Percentiles rank a stretch among this genome's conserved stretches.
Conservation (phyloP, 1,139 yeast species). For the Blastobotrys proliferans region DNA sequence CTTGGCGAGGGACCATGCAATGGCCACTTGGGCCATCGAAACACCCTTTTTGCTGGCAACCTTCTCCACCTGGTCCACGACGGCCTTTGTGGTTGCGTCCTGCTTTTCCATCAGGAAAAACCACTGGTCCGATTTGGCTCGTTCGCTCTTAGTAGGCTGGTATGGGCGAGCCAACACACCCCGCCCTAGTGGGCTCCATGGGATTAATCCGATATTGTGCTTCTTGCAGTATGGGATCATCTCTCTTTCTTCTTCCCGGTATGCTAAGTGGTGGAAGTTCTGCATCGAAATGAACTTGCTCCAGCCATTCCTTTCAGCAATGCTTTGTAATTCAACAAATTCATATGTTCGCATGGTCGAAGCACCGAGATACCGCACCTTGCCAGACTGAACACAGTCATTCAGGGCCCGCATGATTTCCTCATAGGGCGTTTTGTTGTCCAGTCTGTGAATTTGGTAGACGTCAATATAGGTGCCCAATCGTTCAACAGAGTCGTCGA, state of each 20-base stretch:
- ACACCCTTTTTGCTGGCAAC: conserved; percentile 44
- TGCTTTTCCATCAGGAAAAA: too few relatives aligned
- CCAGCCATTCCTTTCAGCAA: conserved; percentile 52
- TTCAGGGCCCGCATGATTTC: conserved; percentile 55
- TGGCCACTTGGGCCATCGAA: conserved; percentile 52
- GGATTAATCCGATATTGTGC: conserved; percentile 47
- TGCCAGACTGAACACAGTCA: conserved; percentile 47
- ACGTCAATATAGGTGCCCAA: conserved; percentile 70
- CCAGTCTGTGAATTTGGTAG: conserved; percentile 66
- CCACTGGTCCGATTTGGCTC: background rate
- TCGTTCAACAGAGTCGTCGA: conserved; percentile 46
- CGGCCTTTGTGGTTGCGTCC: conserved; percentile 26
- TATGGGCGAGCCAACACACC: conserved; percentile 46
- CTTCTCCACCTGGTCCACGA: conserved; percentile 50
- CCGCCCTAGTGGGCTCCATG: conserved; percentile 51
- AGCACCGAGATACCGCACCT: conserved; percentile 55
- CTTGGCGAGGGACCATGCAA: conserved; percentile 52
- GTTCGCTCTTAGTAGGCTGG: background rate
- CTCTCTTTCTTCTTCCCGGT: conserved; percentile 60
- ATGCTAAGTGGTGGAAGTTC: conserved; percentile 49
- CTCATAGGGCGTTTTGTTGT: conserved; percentile 42
- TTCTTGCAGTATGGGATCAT: conserved; percentile 51
- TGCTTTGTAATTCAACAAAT: conserved; percentile 47
- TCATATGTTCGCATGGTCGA: conserved; percentile 45
- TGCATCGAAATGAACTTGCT: conserved; percentile 58